Percentiles rank a stretch among this genome's conserved stretches.
Evolutionary conservation across 257 asterid species (phyloP).

Genomic region (Jasminum sambac): DNA sequence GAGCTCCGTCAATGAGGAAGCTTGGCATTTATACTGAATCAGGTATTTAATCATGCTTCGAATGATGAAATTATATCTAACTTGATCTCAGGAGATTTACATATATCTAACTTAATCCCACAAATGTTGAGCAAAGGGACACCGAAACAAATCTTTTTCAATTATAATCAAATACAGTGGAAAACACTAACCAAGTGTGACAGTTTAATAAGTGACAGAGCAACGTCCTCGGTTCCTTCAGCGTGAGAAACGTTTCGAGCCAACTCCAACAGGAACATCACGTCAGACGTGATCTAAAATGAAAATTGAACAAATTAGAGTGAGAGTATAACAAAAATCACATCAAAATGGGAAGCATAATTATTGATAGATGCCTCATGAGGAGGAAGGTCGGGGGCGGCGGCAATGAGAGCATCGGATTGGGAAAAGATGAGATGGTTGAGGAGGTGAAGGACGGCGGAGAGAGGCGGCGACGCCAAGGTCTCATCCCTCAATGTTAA

Average conservation of each 20-base stretch:
- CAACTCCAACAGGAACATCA: conserved; percentile 68
- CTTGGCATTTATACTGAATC: not conserved
- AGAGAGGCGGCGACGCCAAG: conserved; percentile 42
- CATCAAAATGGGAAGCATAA: not conserved
- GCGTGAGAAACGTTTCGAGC: conserved; percentile 38
- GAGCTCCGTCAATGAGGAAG: not conserved
- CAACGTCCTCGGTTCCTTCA: conserved; percentile 37
- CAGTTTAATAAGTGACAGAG: conserved; percentile 32
- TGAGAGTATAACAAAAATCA: conserved; percentile 2
- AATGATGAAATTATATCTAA: not conserved
- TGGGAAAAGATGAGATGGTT: conserved; percentile 60
- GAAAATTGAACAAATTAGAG: conserved; percentile 7
- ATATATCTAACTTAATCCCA: not conserved
- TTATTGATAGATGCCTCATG: conserved; percentile 51
- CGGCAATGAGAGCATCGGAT: conserved; percentile 47
- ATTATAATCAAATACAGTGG: not conserved
- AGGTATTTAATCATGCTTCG: not conserved
- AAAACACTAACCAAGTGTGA: conserved; percentile 41
- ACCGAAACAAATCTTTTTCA: not conserved
- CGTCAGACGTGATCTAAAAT: conserved; percentile 62
- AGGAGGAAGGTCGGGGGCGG: conserved; percentile 61
- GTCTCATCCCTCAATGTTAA: conserved; percentile 73
- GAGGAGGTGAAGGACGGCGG: conserved; percentile 46
- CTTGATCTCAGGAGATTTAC: not conserved
- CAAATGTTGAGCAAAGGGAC: not conserved